These are phyloP conservation scores for Rhamnella rubrinervis DNA, from an alignment of 331 rosid genomes.

Conservation along the genomic window DNA sequence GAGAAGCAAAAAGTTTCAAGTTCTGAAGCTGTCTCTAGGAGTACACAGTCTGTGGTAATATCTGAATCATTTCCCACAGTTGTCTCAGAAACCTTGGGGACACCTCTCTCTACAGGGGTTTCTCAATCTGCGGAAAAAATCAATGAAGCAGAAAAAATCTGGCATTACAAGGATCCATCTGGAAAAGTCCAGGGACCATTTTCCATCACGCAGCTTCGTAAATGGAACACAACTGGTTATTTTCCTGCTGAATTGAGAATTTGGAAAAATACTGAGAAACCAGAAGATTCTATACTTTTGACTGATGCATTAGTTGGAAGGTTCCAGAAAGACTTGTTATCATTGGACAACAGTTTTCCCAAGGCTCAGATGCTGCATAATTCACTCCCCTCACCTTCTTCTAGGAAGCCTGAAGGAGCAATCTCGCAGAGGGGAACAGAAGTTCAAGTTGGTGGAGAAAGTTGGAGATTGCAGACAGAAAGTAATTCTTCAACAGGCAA, in stretches of 20 bases:
- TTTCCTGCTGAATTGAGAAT: conserved; percentile 82
- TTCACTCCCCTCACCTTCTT: conserved; percentile 38
- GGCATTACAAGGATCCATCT: conserved; percentile 92
- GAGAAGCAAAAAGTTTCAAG: conserved; percentile 56
- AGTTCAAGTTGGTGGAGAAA: conserved; percentile 51
- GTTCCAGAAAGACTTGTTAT: conserved; percentile 47
- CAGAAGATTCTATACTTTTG: conserved; percentile 71
- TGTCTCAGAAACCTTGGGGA: conserved; percentile 41
- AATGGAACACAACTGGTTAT: conserved; percentile 95
- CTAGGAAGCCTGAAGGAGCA: conserved; percentile 52
- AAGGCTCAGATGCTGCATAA: conserved; percentile 52
- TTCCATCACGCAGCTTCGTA: conserved; percentile 84
- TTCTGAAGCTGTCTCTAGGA: conserved; percentile 53
- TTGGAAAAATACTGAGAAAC: conserved; percentile 66
- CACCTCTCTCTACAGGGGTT: conserved; percentile 38
- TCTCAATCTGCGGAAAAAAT: conserved; percentile 43
- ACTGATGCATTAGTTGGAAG: conserved; percentile 77
- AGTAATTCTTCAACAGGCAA: conserved; percentile 36
- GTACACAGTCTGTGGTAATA: conserved; percentile 30
- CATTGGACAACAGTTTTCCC: conserved; percentile 35
- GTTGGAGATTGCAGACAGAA: conserved; percentile 55
- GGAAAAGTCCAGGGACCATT: conserved; percentile 98
- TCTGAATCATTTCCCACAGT: conserved; percentile 40
- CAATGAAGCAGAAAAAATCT: conserved; percentile 79
- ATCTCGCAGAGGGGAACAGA: conserved; percentile 48